Evolutionary conservation across 805 yeast genomes (phyloP), one percentile per base, ranked within the genome.

Genomic region (Kazachstania bromeliacearum): DNA sequence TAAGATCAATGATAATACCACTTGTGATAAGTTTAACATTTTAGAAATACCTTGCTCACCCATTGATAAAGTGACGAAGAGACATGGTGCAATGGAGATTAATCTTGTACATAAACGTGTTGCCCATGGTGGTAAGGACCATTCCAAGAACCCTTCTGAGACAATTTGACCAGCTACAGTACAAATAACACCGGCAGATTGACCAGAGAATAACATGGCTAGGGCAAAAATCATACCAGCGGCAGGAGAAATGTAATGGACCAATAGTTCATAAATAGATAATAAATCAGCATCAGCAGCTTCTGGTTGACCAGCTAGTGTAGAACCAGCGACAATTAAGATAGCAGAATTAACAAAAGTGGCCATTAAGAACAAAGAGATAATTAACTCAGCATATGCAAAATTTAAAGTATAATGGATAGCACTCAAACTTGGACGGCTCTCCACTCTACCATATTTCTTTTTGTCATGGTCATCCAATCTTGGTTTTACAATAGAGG

Each of bases 101-200:
- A 76, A 68, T 51, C 96, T 68, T 0, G 96, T 87, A 18, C 84
- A 66, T 29, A 87, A 64, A 42, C 95, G 70, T 37, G 94, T 72
- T 2, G 80, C 66, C 63, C 87, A 87, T 2, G 96, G 96, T 24
- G 82, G 75, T 41, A 85, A 69, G 5, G 81, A 65, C 82, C 94
- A 83, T 41, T 72, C 67, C 18, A 85, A 67, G 49, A 85, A 88
- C 1, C 96, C 96, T 57, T 87, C 95, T 50, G 85, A 77, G 7
- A 87, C 94, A 76, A 85, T 84, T 56, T 87, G 96, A 25, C 96
- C 95, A 2, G 96, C 88, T 50, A 88, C 69, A 0, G 96, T 88
- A 53, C 95, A 87, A 14, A 87, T 94, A 27, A 89, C 83, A 28
- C 96, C 96, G 2, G 96, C 96, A 50, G 92, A 79, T 53, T 87